Base-by-base conservation (phyloP, 1,284 basidiomycete species). In the Sanghuangporus baumii region DNA sequence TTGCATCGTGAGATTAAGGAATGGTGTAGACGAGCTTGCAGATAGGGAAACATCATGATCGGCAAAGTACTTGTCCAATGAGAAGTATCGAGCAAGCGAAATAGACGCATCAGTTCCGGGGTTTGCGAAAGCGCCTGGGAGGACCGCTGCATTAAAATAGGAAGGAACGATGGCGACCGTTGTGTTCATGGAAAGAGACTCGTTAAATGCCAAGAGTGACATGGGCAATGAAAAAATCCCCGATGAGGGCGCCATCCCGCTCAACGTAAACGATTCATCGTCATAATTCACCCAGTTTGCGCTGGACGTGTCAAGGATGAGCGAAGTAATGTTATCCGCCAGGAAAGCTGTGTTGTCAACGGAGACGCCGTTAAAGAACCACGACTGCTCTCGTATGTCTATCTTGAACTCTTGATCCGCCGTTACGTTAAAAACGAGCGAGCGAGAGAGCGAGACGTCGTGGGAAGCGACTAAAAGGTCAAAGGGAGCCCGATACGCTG, bases 261-360 rank as follows among this genome's bases (percentile, higher is more conserved):
- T 83, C 16, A 96, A 76, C 1, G 80, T 82, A 59, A 79, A 77
- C 58, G 76, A 83, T 2, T 62, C 68, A 26, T 74, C 66, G 67
- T 92, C 82, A 68, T 86, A 94, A 26, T 77, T 74, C 26, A 95
- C 75, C 89, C 91, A 93, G 23, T 73, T 68, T 55, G 74, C 71
- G 41, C 73, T 72, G 2, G 85, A 81, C 12, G 86, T 82, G 67
- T 90, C 85, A 62, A 91, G 75, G 20, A 70, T 71, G 58, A 91
- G 68, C 6, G 71, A 70, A 1, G 75, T 76, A 63, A 91, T 79
- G 64, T 88, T 81, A 16, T 73, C 73, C 8, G 81, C 76, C 31
- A 82, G 75, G 26, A 91, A 76, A 6, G 81, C 73, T 51, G 78
- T 70, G 11, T 80, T 84, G 67, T 94, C 88, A 38, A 92, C 74